These are phyloP conservation scores for Apophysomyces variabilis DNA, from an alignment of 371 early-diverging fungal genomes.

Conservation along the genomic window DNA sequence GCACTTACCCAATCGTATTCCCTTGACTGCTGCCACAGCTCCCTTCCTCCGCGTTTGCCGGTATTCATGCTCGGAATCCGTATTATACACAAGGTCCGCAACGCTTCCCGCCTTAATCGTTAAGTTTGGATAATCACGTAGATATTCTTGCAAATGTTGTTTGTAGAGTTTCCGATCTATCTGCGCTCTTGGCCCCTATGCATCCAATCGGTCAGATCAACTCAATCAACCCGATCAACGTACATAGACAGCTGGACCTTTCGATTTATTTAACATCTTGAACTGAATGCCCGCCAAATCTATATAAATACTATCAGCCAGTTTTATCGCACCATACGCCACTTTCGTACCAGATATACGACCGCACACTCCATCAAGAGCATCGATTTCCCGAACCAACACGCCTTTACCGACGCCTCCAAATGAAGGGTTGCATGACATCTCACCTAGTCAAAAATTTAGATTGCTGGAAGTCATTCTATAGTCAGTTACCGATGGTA, in stretches of 20 bases:
- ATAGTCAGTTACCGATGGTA: slow-evolving; percentile 62
- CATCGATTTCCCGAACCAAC: slow-evolving; percentile 83
- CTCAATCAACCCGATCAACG: neutral
- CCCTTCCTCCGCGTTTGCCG: slow-evolving; percentile 30
- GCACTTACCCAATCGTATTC: slow-evolving; percentile 46
- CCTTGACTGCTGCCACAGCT: slow-evolving; percentile 37
- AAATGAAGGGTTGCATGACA: slow-evolving; percentile 91
- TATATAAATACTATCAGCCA: slow-evolving; percentile 13
- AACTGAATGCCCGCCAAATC: slow-evolving; percentile 89
- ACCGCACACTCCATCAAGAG: slow-evolving; percentile 88
- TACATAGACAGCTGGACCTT: slow-evolving; percentile 88
- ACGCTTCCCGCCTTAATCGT: slow-evolving; percentile 75
- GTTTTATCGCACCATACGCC: neutral
- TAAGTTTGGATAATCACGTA: slow-evolving; percentile 72
- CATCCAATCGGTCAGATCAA: neutral
- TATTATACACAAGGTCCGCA: slow-evolving; percentile 68
- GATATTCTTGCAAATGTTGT: slow-evolving; percentile 67
- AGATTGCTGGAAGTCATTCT: neutral
- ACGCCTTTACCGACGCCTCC: slow-evolving; percentile 90
- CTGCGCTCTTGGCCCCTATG: slow-evolving; percentile 81
- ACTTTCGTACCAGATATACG: slow-evolving; percentile 61
- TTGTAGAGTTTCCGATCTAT: slow-evolving; percentile 84
- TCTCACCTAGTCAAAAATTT: slow-evolving; percentile 63
- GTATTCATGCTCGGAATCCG: slow-evolving; percentile 33
- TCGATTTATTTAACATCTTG: slow-evolving; percentile 83